These are phyloP conservation scores for Pythium phragmitis DNA, from an alignment of 352 stramenopile species.

Conservation along the genomic window DNA sequence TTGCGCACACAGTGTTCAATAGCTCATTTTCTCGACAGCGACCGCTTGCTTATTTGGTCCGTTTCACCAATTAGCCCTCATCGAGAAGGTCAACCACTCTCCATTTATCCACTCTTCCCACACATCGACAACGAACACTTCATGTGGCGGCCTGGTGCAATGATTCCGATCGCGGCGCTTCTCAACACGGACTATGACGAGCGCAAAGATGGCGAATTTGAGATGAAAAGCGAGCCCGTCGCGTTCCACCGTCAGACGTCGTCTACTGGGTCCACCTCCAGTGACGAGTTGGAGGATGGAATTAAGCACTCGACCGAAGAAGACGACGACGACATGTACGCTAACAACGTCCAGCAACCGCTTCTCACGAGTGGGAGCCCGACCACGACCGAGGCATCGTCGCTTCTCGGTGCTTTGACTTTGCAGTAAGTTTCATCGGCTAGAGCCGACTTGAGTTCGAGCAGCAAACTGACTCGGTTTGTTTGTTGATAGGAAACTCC, in stretches of 20 bases:
- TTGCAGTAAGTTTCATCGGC: conserved; percentile 21
- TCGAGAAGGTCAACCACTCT: neutral
- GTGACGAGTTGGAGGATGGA: conserved; percentile 18
- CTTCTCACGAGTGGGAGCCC: neutral
- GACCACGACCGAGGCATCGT: conserved; percentile 17
- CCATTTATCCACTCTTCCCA: neutral
- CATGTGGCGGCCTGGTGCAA: neutral
- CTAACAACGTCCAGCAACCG: conserved; percentile 11
- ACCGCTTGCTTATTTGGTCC: conserved; percentile 1
- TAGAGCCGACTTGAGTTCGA: neutral
- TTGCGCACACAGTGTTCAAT: no score
- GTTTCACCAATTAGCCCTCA: neutral
- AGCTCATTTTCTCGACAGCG: neutral
- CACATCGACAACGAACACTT: neutral
- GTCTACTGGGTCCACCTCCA: conserved; percentile 15
- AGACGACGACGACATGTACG: conserved; percentile 6
- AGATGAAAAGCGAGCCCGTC: conserved; percentile 22
- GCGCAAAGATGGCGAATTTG: conserved; percentile 6
- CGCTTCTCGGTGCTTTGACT: conserved; percentile 24
- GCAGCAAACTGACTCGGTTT: neutral
- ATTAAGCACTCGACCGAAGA: no score
- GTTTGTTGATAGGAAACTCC: conserved; percentile 15
- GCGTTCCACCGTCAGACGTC: conserved; percentile 16
- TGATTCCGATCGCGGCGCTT: conserved; percentile 27
- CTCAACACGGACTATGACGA: conserved; percentile 23